Evolutionary conservation across 129 eudicot species (phyloP), one percentile per base, ranked within the genome.

Genomic region (Saussurea involucrata): DNA sequence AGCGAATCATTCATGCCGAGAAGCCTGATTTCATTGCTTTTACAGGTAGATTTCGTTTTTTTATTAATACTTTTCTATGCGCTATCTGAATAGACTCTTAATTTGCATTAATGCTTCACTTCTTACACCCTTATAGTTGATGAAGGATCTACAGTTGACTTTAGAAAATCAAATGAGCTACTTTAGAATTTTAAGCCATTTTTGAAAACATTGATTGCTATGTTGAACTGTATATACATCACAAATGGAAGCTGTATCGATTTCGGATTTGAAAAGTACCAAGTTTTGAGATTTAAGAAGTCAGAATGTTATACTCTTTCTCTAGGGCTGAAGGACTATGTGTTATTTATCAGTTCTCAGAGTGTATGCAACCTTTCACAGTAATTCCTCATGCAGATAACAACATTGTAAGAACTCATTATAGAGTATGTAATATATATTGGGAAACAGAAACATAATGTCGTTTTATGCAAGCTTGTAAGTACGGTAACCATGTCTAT

Each of bases 21-120:
- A 91, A 87, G 60, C 98, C 97, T 2, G 98, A 94, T 83, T 87
- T 94, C 49, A 79, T 94, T 69, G 97, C 96, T 70, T 94, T 94
- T 82, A 94, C 98, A 74, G 98, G 98, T 89, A 61, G 21, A 49
- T 75, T 36, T 40, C n/a, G n/a, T n/a, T 13, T n/a, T 31, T 18
- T 24, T n/a, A 8, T n/a, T 10, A 4, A 68, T 34, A 0, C 4
- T 8, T 66, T 40, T 27, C 15, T 66, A 31, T 66, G 71, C 18
- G 20, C 25, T 31, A 20, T 57, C 12, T 22, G 65, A 21, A n/a
- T 67, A 67, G 49, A 32, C 72, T 32, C 12, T n/a, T 32, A n/a
- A 66, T 29, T 31, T 2, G 70, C 31, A 66, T 4, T 64, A 27
- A 27, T 27, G 4, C 70, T 66, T 29, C 21, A 15, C 12, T 66